phyloP scores from a whole-genome alignment of 2,329 filamentous ascomycete genomes.

The Neocucurbitaria cava region DNA sequence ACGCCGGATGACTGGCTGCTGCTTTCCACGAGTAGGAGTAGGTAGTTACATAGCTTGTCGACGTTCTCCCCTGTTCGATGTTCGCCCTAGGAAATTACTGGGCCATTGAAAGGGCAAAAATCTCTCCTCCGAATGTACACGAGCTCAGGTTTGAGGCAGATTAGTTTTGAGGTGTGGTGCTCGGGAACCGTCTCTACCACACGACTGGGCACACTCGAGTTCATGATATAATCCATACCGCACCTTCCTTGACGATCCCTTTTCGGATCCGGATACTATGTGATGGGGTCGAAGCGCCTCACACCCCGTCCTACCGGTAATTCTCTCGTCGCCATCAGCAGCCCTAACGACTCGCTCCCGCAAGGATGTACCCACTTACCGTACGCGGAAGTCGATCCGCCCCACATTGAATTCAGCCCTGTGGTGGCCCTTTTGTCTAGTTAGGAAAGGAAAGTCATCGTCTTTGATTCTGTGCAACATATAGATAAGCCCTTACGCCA shows the following conservation, averaged over 20 bases:
- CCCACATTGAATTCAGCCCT: constrained; percentile 5
- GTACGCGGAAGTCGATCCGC: constrained; percentile 7
- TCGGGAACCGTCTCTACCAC: neutral
- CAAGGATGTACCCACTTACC: neutral
- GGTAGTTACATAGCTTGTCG: too few relatives aligned
- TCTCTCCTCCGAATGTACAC: neutral
- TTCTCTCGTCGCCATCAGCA: neutral
- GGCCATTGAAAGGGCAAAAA: neutral
- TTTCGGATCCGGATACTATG: neutral
- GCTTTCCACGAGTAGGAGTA: neutral
- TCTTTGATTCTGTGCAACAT: neutral
- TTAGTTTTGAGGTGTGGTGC: too few relatives aligned
- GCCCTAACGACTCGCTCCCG: neutral
- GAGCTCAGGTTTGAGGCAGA: neutral
- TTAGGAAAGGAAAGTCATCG: neutral
- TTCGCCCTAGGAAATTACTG: neutral
- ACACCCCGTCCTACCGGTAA: neutral
- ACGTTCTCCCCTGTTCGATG: neutral
- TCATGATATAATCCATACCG: neutral
- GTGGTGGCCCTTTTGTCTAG: neutral
- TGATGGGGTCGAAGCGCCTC: neutral
- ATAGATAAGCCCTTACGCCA: neutral
- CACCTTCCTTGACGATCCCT: neutral
- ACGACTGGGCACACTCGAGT: neutral
- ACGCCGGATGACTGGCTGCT: neutral